phyloP scores from a whole-genome alignment of 495 filamentous ascomycete species.

The Tuber indicum region DNA sequence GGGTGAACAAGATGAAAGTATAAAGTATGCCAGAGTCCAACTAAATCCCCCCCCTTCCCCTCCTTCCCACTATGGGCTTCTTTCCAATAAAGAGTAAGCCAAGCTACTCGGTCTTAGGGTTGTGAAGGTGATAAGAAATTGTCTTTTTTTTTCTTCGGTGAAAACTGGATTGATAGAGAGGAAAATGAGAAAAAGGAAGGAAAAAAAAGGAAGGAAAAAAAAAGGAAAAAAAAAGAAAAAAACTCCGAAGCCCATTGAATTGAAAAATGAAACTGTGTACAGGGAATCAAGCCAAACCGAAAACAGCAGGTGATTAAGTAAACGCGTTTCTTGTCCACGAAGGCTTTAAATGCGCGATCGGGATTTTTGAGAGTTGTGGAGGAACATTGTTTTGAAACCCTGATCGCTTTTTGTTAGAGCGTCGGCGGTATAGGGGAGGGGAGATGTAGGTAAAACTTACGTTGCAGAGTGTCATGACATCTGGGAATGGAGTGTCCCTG shows the following conservation, averaged over 20 bases:
- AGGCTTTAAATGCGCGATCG: constrained; percentile 22
- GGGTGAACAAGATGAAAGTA: neutral
- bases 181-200: neutral
- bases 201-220: too few species aligned
- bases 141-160: neutral
- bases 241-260: neutral
- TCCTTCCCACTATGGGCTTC: neutral
- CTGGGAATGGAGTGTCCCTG: constrained; percentile 76
- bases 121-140: neutral
- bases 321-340: neutral
- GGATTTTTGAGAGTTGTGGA: constrained; percentile 33
- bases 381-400: constrained; percentile 43
- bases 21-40: neutral
- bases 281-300: neutral
- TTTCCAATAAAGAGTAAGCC: neutral
- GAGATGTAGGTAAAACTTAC: constrained; percentile 40
- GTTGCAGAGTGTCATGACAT: constrained; percentile 91
- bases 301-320: neutral
- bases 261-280: constrained; percentile 1
- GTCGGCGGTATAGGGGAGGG: neutral
- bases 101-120: neutral
- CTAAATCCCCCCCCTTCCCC: neutral
- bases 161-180: neutral
- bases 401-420: constrained; percentile 15
- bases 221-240: neutral